These are phyloP conservation scores for Zygosaccharomyces bailii DNA, from an alignment of 805 yeast species.

Conservation along the genomic window DNA sequence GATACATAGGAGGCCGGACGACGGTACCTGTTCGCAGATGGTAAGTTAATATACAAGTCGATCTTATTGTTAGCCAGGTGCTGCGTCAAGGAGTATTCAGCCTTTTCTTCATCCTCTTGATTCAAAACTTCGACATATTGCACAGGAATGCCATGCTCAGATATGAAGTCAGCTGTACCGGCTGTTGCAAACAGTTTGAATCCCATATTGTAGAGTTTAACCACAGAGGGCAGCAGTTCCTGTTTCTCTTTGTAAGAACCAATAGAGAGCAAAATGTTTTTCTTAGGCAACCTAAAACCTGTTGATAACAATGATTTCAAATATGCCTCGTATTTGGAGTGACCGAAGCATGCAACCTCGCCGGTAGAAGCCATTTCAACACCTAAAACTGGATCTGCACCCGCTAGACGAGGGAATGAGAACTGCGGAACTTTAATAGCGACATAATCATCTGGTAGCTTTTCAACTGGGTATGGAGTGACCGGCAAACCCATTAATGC, in stretches of 20 bases:
- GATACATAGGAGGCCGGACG: constrained; percentile 98
- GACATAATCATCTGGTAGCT: constrained; percentile 89
- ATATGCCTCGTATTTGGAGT: constrained; percentile 94
- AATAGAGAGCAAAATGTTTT: constrained; percentile 86
- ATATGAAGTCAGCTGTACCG: constrained; percentile 97
- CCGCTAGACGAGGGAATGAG: constrained; percentile 93
- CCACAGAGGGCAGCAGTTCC: constrained; percentile 86
- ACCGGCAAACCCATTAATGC: constrained; percentile 88
- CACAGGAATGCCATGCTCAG: constrained; percentile 91
- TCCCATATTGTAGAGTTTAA: constrained; percentile 76
- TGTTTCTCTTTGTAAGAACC: constrained; percentile 97
- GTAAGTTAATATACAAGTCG: constrained; percentile 93
- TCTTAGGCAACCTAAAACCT: constrained; percentile 92
- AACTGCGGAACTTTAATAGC: constrained; percentile 97
- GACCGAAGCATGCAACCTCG: constrained; percentile 97
- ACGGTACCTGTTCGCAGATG: constrained; percentile 94
- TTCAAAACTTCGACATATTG: constrained; percentile 89
- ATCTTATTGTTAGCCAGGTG: constrained; percentile 95
- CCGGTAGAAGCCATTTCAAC: constrained; percentile 99
- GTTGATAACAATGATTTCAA: constrained; percentile 91
- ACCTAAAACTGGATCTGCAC: constrained; percentile 97
- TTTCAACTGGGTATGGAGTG: constrained; percentile 84
- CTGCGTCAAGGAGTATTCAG: constrained; percentile 92
- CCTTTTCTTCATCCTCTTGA: constrained; percentile 69
- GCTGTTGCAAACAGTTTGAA: constrained; percentile 94